phyloP scores from a whole-genome alignment of 371 early-diverging fungal species.

The Amoeboaphelidium protococcarum region DNA sequence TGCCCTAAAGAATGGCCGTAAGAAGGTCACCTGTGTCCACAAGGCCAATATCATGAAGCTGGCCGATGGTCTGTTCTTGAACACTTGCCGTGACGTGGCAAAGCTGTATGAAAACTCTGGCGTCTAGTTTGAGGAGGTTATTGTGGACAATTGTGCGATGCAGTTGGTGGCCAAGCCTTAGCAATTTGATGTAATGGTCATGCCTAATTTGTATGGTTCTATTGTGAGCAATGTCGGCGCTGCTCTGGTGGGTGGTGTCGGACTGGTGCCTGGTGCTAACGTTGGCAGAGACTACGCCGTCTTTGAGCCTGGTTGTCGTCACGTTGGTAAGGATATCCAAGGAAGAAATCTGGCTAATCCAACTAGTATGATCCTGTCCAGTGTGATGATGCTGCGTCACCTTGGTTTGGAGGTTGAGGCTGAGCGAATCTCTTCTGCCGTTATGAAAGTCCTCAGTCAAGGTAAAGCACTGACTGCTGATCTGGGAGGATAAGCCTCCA shows the following conservation, averaged over 20 bases:
- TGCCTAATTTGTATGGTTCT: conserved; percentile 92
- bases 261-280: conserved; percentile 80
- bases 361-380: conserved; percentile 58
- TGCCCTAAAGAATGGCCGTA: conserved; percentile 76
- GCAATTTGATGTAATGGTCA: conserved; percentile 92
- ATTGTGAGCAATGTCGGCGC: conserved; percentile 88
- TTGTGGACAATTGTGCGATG: conserved; percentile 95
- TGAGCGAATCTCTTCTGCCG: conserved; percentile 49
- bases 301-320: conserved; percentile 88
- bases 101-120: conserved; percentile 63
- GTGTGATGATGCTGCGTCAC: conserved; percentile 77
- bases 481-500: conserved; percentile 41
- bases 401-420: conserved; percentile 58
- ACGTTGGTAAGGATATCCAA: conserved; percentile 72
- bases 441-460: conserved; percentile 33
- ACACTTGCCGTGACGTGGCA: conserved; percentile 71
- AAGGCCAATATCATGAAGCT: conserved; percentile 99
- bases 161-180: conserved; percentile 82
- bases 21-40: conserved; percentile 90
- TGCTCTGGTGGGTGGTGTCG: conserved; percentile 80
- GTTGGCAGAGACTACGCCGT: conserved; percentile 82
- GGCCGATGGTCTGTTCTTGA: conserved; percentile 85
- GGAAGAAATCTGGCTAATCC: conserved; percentile 79
- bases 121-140: conserved; percentile 83
- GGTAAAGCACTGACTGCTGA: conserved; percentile 42